phyloP scores from a whole-genome alignment of 768 basidiomycete species.

The Termitomyces sp. region DNA sequence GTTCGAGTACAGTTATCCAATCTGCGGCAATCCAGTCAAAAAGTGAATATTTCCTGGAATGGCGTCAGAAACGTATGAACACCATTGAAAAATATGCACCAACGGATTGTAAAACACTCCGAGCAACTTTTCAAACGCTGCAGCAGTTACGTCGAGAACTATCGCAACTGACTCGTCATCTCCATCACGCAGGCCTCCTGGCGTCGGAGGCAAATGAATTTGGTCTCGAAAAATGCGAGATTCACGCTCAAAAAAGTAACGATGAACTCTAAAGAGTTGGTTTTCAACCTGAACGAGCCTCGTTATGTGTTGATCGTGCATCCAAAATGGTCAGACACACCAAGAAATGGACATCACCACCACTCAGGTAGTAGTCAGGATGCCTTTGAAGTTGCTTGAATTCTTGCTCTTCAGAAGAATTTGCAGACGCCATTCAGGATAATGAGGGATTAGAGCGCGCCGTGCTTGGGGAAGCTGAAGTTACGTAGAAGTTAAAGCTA shows the following conservation, averaged over 20 bases:
- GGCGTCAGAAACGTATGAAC: background rate
- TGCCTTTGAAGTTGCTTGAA: conserved; percentile 25
- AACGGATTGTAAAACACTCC: conserved; percentile 62
- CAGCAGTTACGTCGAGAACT: conserved; percentile 33
- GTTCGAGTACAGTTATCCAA: conserved; percentile 55
- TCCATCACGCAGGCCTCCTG: conserved; percentile 33
- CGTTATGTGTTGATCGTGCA: background rate
- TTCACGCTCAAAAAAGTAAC: conserved; percentile 64
- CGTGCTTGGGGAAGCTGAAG: background rate
- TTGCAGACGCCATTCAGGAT: background rate
- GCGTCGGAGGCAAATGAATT: conserved; percentile 28
- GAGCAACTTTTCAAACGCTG: conserved; percentile 45
- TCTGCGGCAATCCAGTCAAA: conserved; percentile 48
- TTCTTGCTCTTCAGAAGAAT: conserved; percentile 8
- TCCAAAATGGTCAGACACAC: conserved; percentile 31
- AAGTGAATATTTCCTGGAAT: conserved; percentile 49
- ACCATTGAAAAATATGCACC: conserved; percentile 12
- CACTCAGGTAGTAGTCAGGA: conserved; percentile 47
- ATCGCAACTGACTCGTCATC: conserved; percentile 41
- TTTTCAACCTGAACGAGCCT: conserved; percentile 48
- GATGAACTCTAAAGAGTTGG: conserved; percentile 54
- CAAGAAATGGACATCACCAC: conserved; percentile 53
- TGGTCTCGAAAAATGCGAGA: conserved; percentile 45
- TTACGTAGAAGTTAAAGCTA: background rate
- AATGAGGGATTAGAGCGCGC: background rate